Evolutionary conservation across 768 basidiomycete genomes (phyloP).

Genomic region (Psilocybe subaeruginosa): DNA sequence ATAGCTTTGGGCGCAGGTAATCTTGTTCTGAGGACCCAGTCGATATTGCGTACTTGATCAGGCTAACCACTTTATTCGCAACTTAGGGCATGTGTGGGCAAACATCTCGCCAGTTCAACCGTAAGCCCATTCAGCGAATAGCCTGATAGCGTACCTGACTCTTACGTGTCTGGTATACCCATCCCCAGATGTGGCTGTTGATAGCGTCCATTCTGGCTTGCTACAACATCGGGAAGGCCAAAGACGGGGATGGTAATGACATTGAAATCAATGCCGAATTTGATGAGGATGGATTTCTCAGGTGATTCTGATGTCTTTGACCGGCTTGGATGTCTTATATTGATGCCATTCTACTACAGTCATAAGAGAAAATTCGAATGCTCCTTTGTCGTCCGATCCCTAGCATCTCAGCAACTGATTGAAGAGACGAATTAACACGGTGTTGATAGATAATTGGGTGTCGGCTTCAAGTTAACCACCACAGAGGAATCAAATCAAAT

Average conservation of each 20-base stretch:
- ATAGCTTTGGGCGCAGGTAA: constrained; percentile 15
- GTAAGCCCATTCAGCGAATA: neutral
- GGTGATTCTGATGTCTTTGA: neutral
- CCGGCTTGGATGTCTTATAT: no score
- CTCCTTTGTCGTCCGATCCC: neutral
- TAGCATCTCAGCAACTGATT: neutral
- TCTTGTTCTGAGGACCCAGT: neutral
- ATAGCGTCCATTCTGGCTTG: constrained; percentile 31
- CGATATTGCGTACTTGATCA: neutral
- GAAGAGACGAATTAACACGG: neutral
- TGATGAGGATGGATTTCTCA: neutral
- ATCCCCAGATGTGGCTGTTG: constrained; percentile 21
- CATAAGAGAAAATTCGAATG: constrained; percentile 1
- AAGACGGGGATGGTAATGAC: constrained; percentile 26
- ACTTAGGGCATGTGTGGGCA: constrained; percentile 17
- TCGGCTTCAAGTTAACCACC: no score
- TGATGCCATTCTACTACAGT: neutral
- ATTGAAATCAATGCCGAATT: constrained; percentile 16
- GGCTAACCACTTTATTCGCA: no score
- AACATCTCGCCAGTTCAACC: constrained; percentile 15
- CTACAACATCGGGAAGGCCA: constrained; percentile 29
- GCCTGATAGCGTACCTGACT: neutral
- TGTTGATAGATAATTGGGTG: neutral
- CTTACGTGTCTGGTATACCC: neutral
- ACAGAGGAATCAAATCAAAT: no score